A percentile compares a stretch with the other conserved stretches of the same genome.
phyloP scores from a whole-genome alignment of 1,284 basidiomycete species.

The Austropuccinia psidii region DNA sequence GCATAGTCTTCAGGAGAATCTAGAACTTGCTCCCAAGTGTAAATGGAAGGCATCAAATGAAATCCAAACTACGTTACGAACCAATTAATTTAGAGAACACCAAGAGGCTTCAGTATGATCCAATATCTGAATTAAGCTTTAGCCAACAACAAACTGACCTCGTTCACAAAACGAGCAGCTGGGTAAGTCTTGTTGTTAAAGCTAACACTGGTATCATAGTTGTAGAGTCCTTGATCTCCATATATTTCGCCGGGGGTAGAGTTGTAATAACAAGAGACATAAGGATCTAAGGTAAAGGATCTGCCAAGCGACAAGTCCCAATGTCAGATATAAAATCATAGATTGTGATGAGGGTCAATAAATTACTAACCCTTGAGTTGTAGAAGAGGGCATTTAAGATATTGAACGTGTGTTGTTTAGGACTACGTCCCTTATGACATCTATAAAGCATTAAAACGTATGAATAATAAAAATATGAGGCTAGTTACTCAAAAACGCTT shows the following conservation, averaged over 20 bases:
- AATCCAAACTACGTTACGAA: constrained; percentile 53
- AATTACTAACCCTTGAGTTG: constrained; percentile 48
- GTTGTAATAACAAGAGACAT: constrained; percentile 55
- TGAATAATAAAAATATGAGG: constrained; percentile 51
- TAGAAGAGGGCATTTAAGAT: constrained; percentile 59
- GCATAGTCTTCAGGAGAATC: constrained; percentile 52
- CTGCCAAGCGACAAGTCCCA: too few species aligned
- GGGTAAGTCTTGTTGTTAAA: constrained; percentile 58
- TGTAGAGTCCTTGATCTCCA: constrained; percentile 58
- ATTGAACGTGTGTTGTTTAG: constrained; percentile 55
- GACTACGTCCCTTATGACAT: constrained; percentile 55
- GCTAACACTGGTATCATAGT: constrained; percentile 55
- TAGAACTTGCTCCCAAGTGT: constrained; percentile 59
- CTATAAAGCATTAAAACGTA: constrained; percentile 55
- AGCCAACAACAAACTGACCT: constrained; percentile 41
- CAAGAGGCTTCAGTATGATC: neutral
- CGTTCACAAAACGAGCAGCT: constrained; percentile 57
- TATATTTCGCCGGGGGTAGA: constrained; percentile 55
- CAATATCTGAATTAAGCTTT: neutral
- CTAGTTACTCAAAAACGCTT: constrained; percentile 50
- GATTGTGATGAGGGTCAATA: neutral
- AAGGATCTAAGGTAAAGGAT: constrained; percentile 57
- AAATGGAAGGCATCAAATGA: constrained; percentile 61
- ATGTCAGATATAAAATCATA: too few species aligned
- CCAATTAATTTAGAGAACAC: too few species aligned